Evolutionary conservation across 257 asterid genomes (phyloP), one percentile per base, ranked within the genome.

Genomic region (Salvia miltiorrhiza): DNA sequence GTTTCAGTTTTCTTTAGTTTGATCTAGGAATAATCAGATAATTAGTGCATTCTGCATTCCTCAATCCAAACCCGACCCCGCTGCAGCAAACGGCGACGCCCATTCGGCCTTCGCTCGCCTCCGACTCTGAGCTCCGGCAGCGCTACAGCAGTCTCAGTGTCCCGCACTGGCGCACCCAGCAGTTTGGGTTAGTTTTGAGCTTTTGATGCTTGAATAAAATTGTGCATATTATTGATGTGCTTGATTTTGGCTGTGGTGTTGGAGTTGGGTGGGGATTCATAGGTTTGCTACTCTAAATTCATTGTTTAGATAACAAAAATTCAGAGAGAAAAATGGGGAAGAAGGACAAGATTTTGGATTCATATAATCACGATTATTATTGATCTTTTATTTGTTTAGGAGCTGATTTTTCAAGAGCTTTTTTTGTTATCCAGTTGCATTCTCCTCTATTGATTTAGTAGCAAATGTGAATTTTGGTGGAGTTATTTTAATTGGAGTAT

Each of bases 181-280:
- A n/a, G n/a, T n/a, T n/a, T n/a, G n/a, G n/a, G n/a, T n/a, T n/a
- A n/a, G n/a, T n/a, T n/a, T n/a, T n/a, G n/a, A n/a, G n/a, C n/a
- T n/a, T n/a, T n/a, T n/a, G n/a, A n/a, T n/a, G n/a, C n/a, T n/a
- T n/a, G n/a, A n/a, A n/a, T n/a, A n/a, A n/a, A n/a, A n/a, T n/a
- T n/a, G n/a, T n/a, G n/a, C n/a, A n/a, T n/a, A n/a, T n/a, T n/a
- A n/a, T n/a, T n/a, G n/a, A n/a, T n/a, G n/a, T n/a, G n/a, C n/a
- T n/a, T n/a, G n/a, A n/a, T n/a, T n/a, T 88, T 66, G 97, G 97
- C 54, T 91, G 96, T 74, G 95, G 95, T 37, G 87, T 90, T 63
- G 96, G 96, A 19, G 80, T 90, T 28, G 96, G 95, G 50, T 90
- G 97, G 97, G 97, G 97, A 54, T 91, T 91, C 63, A 96, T 96